Evolutionary conservation across 345 rosid genomes (phyloP).

Genomic region (Gossypium raimondii): DNA sequence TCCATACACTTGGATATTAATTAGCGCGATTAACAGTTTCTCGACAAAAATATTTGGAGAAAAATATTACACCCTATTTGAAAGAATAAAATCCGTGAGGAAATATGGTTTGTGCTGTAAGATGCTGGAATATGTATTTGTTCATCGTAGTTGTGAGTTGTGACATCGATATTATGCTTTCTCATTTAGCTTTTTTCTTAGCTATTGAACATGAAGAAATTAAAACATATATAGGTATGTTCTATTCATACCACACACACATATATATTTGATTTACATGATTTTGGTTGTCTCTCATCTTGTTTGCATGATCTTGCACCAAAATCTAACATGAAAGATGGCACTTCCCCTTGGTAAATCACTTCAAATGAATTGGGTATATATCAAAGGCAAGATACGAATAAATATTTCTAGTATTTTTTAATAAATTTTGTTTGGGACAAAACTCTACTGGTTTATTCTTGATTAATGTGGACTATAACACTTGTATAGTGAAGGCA

Average conservation of each 20-base stretch:
- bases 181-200: neutral
- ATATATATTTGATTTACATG: neutral
- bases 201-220: neutral
- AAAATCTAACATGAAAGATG: neutral
- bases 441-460: too few relatives aligned
- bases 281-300: neutral
- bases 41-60: too few relatives aligned
- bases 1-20: neutral
- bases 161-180: conserved; percentile 2
- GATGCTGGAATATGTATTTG: conserved; percentile 5
- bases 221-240: neutral
- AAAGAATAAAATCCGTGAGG: conserved; percentile 11
- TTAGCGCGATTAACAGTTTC: too few relatives aligned
- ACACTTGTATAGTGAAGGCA: too few relatives aligned
- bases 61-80: neutral
- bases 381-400: too few relatives aligned
- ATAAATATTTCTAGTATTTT: too few relatives aligned
- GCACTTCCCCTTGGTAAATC: neutral
- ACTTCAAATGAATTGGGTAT: neutral
- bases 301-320: neutral
- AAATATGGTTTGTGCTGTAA: conserved; percentile 16
- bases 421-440: too few relatives aligned
- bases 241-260: neutral
- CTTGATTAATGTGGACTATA: too few relatives aligned
- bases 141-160: neutral